A percentile compares a stretch with the other conserved stretches of the same genome.
Evolutionary conservation across 208 protist genomes (phyloP).

Genomic region (Porcisia hertigi): DNA sequence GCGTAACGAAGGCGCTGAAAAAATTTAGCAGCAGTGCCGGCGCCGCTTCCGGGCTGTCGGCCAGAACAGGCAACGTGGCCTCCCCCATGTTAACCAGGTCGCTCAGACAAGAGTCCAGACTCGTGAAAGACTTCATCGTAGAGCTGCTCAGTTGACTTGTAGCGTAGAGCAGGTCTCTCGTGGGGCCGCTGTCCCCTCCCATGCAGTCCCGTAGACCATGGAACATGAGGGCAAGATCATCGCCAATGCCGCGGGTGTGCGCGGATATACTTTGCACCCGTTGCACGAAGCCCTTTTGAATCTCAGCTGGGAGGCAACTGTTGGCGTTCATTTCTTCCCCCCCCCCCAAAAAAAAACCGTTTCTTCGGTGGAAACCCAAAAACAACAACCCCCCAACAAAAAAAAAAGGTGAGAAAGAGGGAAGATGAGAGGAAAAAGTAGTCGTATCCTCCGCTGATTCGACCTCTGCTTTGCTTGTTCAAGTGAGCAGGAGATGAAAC

Average conservation of each 20-base stretch:
- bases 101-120: conserved; percentile 46
- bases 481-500: no score
- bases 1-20: conserved; percentile 58
- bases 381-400: background rate
- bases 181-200: conserved; percentile 13
- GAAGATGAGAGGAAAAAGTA: no score
- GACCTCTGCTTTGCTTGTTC: no score
- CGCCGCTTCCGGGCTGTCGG: conserved; percentile 45
- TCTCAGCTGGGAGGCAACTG: conserved; percentile 7
- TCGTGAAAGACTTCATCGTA: conserved; percentile 14
- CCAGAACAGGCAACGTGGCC: conserved; percentile 67
- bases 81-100: conserved; percentile 68
- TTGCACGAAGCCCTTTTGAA: conserved; percentile 27
- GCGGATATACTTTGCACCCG: conserved; percentile 30
- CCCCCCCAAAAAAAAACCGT: no score
- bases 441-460: no score
- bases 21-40: conserved; percentile 66
- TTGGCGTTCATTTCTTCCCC: conserved; percentile 11
- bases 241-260: conserved; percentile 26
- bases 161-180: conserved; percentile 21
- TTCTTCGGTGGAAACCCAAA: conserved; percentile 4
- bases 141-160: conserved; percentile 18
- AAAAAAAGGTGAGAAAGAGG: no score
- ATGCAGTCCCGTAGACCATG: conserved; percentile 18
- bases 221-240: conserved; percentile 27